A percentile compares a stretch with the other conserved stretches of the same genome.
Conservation (phyloP, 306 rosid species). For the Hippophae gyantsensis region DNA sequence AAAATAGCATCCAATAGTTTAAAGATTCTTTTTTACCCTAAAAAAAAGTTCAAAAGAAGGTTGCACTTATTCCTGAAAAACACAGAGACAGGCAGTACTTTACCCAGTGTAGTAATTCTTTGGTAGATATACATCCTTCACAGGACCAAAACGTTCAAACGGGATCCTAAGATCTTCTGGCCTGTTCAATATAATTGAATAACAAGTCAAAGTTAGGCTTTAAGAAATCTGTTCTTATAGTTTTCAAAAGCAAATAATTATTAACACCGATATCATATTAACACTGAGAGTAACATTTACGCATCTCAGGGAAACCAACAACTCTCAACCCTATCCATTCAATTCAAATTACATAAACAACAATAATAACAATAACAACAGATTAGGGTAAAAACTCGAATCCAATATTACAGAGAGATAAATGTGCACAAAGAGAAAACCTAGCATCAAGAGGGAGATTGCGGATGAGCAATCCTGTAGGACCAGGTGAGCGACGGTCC, state of each 20-base stretch:
- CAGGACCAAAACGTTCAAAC: slow-evolving; percentile 91
- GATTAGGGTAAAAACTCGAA: too few species aligned
- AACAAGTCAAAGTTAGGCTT: not conserved
- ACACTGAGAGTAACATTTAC: not conserved
- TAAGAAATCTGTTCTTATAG: not conserved
- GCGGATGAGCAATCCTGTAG: slow-evolving; percentile 94
- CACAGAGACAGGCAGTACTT: not conserved
- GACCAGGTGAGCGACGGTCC: slow-evolving; percentile 84
- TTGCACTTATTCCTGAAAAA: too few species aligned
- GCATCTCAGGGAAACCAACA: too few species aligned
- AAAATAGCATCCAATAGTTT: too few species aligned
- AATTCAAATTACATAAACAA: too few species aligned
- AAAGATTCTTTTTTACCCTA: too few species aligned
- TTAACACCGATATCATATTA: not conserved
- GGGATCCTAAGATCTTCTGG: slow-evolving; percentile 79
- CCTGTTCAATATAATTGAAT: slow-evolving; percentile 29
- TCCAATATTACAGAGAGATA: not conserved
- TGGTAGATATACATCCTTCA: slow-evolving; percentile 97
- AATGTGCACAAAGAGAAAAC: slow-evolving; percentile 19
- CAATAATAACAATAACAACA: not conserved
- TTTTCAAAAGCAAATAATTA: not conserved
- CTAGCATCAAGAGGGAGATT: slow-evolving; percentile 92
- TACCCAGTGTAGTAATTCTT: slow-evolving; percentile 91
- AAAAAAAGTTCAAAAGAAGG: too few species aligned
- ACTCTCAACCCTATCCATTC: too few species aligned